Conservation (phyloP, 495 filamentous ascomycete genomes). For the Daldinia caldariorum region DNA sequence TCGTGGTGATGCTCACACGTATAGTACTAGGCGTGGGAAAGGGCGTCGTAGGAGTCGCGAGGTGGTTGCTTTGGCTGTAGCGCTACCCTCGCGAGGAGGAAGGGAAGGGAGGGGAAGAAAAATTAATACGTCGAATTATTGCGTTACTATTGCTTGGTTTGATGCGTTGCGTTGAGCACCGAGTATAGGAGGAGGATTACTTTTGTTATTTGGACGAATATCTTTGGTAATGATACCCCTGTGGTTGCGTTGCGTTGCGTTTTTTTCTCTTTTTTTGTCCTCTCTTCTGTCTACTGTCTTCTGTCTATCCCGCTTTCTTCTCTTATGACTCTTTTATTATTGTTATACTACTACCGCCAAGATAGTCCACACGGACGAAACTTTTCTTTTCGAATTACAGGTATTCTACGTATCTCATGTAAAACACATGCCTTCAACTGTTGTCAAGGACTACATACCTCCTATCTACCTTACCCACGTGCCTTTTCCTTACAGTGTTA, state of each 20-base stretch:
- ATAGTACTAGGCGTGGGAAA: conserved; percentile 67
- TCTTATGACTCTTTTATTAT: conserved; percentile 10
- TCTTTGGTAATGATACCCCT: conserved; percentile 38
- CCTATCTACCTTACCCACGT: no score
- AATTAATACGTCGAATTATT: background rate
- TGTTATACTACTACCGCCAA: background rate
- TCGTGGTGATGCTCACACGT: conserved; percentile 75
- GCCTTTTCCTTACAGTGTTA: conserved; percentile 4
- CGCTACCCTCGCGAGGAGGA: background rate
- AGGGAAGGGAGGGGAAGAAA: background rate
- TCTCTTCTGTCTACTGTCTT: no score
- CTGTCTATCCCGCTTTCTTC: background rate
- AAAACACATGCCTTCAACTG: background rate
- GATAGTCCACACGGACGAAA: background rate
- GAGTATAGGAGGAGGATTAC: conserved; percentile 1
- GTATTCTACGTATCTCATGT: conserved; percentile 3
- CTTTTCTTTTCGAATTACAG: background rate
- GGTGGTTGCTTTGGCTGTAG: conserved; percentile 84
- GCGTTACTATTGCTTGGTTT: background rate
- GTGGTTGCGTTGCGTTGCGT: conserved; percentile 13
- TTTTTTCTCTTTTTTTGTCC: background rate
- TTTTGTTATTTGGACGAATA: conserved; percentile 13
- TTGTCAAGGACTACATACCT: background rate
- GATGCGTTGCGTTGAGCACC: background rate
- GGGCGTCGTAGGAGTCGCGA: conserved; percentile 64